These are phyloP conservation scores for Hypoxylon sp. DNA, from an alignment of 2,329 filamentous ascomycete genomes.

Conservation along the genomic window DNA sequence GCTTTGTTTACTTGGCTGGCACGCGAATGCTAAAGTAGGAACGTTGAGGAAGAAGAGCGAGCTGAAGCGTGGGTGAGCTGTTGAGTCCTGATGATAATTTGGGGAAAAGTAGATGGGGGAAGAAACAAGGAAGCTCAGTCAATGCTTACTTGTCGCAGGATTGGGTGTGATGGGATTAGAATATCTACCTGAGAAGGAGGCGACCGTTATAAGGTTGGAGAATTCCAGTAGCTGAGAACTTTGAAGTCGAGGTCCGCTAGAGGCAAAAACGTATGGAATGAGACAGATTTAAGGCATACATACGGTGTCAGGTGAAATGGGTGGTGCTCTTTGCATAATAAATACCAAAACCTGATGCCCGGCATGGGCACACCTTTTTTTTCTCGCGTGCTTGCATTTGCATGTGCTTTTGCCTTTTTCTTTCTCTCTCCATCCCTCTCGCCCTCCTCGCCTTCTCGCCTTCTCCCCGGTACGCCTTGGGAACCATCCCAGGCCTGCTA, in stretches of 20 bases:
- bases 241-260: slow-evolving; percentile 31
- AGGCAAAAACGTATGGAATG: slow-evolving; percentile 34
- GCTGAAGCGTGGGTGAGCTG: slow-evolving; percentile 25
- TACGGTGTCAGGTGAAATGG: slow-evolving; percentile 18
- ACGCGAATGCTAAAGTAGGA: slow-evolving; percentile 18
- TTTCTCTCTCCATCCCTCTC: background rate
- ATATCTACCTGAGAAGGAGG: slow-evolving; percentile 18
- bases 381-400: slow-evolving; percentile 34
- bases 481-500: background rate
- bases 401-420: slow-evolving; percentile 18
- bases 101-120: slow-evolving; percentile 5
- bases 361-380: slow-evolving; percentile 30
- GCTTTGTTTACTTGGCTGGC: slow-evolving; percentile 3
- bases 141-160: slow-evolving; percentile 24
- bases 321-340: slow-evolving; percentile 34
- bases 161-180: slow-evolving; percentile 20
- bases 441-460: background rate
- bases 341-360: slow-evolving; percentile 22
- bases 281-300: slow-evolving; percentile 20
- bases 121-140: slow-evolving; percentile 15
- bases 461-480: background rate
- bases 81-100: slow-evolving; percentile 26
- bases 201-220: slow-evolving; percentile 35
- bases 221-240: slow-evolving; percentile 31
- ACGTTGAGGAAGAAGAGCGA: slow-evolving; percentile 15